Evolutionary conservation across 331 rosid species (phyloP).

Genomic region (Malus hybrid): DNA sequence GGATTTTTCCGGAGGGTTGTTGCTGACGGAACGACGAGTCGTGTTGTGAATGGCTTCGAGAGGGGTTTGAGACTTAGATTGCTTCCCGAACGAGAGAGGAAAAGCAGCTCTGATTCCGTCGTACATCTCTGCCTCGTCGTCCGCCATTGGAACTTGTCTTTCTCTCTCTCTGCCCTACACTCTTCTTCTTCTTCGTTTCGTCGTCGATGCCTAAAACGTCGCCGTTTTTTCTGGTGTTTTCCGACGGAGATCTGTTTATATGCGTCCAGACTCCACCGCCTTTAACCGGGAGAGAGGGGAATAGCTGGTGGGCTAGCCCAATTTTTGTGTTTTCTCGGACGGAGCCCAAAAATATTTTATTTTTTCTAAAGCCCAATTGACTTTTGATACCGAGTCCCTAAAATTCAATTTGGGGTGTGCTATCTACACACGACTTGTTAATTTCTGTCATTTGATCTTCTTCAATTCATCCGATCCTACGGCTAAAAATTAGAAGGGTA

Average conservation of each 20-base stretch:
- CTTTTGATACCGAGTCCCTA: background rate
- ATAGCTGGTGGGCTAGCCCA: background rate
- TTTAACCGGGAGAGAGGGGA: background rate
- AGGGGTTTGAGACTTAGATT: slow-evolving; percentile 71
- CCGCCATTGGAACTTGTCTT: slow-evolving; percentile 10
- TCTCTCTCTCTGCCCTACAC: background rate
- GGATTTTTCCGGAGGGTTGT: slow-evolving; percentile 16
- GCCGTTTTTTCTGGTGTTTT: background rate
- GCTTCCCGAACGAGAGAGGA: slow-evolving; percentile 83
- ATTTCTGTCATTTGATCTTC: too few species aligned
- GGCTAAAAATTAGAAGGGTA: too few species aligned
- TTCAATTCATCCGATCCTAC: fast-evolving
- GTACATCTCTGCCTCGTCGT: slow-evolving; percentile 64
- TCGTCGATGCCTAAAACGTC: background rate
- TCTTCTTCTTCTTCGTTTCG: background rate
- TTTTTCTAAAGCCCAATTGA: background rate
- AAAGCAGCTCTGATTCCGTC: slow-evolving; percentile 71
- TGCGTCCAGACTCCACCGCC: background rate
- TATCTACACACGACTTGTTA: too few species aligned
- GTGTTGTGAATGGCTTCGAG: slow-evolving; percentile 80
- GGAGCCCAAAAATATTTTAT: background rate
- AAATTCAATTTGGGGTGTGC: too few species aligned
- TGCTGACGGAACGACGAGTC: slow-evolving; percentile 54
- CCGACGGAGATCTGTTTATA: too few species aligned
- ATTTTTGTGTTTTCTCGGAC: background rate